A percentile compares a stretch with the other conserved stretches of the same genome.
Evolutionary conservation across 2,329 filamentous ascomycete genomes (phyloP).

Genomic region (Rutstroemia sp.): DNA sequence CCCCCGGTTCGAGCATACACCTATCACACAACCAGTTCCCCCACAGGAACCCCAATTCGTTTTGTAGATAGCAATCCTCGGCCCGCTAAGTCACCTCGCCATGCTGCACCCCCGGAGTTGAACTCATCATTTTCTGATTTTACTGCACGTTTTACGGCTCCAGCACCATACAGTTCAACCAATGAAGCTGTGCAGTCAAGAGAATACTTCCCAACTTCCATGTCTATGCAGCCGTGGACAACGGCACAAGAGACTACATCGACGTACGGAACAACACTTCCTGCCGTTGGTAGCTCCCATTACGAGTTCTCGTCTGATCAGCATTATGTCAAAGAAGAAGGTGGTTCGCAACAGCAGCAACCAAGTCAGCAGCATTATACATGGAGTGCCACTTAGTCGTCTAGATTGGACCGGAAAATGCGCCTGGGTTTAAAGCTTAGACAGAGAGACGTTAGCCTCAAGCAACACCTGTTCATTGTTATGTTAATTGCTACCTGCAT

Average conservation of each 20-base stretch:
- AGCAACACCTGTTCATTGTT: no score
- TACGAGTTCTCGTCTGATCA: slow-evolving; percentile 22
- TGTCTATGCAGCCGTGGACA: slow-evolving; percentile 22
- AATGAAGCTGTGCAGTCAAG: slow-evolving; percentile 16
- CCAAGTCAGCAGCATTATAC: slow-evolving; percentile 22
- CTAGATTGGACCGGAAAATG: not conserved
- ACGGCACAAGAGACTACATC: slow-evolving; percentile 15
- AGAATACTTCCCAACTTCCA: slow-evolving; percentile 20
- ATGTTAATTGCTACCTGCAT: no score
- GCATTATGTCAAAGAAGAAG: slow-evolving; percentile 22
- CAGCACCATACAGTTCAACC: slow-evolving; percentile 15
- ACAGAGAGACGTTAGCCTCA: not conserved
- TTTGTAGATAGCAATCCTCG: slow-evolving; percentile 28
- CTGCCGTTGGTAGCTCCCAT: slow-evolving; percentile 13
- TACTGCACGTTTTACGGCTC: slow-evolving; percentile 17
- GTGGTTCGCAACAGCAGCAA: slow-evolving; percentile 6
- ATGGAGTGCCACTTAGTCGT: slow-evolving; percentile 20
- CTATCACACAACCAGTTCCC: slow-evolving; percentile 7
- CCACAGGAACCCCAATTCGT: slow-evolving; percentile 12
- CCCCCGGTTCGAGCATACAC: slow-evolving; percentile 7
- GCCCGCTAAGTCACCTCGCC: slow-evolving; percentile 28
- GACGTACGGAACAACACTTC: slow-evolving; percentile 18
- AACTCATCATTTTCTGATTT: slow-evolving; percentile 19
- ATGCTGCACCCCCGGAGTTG: slow-evolving; percentile 22
- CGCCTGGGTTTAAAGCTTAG: not conserved